These are phyloP conservation scores for Thalassiosira mediterranea DNA, from an alignment of 352 stramenopile species.

Conservation along the genomic window DNA sequence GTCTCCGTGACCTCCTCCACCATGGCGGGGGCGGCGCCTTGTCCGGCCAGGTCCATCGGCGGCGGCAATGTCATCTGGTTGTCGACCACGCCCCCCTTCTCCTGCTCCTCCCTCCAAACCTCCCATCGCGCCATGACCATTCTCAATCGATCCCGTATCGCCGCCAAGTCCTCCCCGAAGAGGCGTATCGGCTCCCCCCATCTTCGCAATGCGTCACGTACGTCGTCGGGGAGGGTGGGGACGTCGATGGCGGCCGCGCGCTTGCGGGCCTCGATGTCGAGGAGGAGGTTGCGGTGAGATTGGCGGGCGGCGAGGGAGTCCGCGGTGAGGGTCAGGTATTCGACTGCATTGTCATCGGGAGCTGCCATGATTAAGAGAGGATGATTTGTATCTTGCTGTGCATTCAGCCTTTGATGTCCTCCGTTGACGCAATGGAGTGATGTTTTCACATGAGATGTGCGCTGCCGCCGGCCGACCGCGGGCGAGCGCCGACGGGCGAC, in stretches of 20 bases:
- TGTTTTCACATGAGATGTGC: too few species aligned
- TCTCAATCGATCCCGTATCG: slow-evolving; percentile 92
- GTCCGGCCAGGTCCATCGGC: slow-evolving; percentile 18
- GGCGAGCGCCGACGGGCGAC: too few species aligned
- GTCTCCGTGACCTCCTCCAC: slow-evolving; percentile 69
- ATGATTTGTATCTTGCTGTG: too few species aligned
- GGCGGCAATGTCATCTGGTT: slow-evolving; percentile 9
- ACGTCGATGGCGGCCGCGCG: slow-evolving; percentile 90
- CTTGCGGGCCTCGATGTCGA: slow-evolving; percentile 90
- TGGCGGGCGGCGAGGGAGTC: slow-evolving; percentile 60
- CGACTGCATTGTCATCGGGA: slow-evolving; percentile 22
- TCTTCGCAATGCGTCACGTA: slow-evolving; percentile 89
- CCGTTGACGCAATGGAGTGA: too few species aligned
- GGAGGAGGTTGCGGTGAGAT: slow-evolving; percentile 62
- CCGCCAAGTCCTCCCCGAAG: slow-evolving; percentile 94
- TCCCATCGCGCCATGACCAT: slow-evolving; percentile 87
- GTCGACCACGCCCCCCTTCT: slow-evolving; percentile 20
- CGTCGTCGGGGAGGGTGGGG: slow-evolving; percentile 91
- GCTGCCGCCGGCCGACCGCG: too few species aligned
- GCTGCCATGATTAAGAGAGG: slow-evolving; percentile 20
- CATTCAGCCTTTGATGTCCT: too few species aligned
- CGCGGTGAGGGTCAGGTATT: slow-evolving; percentile 76
- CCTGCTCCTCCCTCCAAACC: slow-evolving; percentile 53
- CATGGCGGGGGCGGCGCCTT: slow-evolving; percentile 10
- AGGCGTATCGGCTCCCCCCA: slow-evolving; percentile 92